Evolutionary conservation across 1,284 basidiomycete genomes (phyloP).

Genomic region (Tilletia walkeri): DNA sequence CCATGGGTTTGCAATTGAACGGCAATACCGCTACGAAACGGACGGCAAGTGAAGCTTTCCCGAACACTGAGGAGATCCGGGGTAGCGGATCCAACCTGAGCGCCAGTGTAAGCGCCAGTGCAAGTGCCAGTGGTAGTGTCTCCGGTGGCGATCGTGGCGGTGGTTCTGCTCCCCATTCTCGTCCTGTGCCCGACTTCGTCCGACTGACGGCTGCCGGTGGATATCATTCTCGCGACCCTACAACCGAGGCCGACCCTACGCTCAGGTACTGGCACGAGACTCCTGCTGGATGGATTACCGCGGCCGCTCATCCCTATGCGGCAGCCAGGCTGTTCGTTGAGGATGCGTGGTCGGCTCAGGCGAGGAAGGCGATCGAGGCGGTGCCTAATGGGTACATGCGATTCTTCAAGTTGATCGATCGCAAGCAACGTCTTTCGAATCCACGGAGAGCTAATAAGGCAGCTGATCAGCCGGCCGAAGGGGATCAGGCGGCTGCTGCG

Average conservation of each 20-base stretch:
- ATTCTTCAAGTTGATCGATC: conserved; percentile 9
- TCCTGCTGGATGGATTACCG: background rate
- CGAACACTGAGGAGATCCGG: too few relatives aligned
- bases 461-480: background rate
- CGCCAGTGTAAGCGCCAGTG: too few relatives aligned
- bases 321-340: background rate
- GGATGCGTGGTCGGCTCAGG: background rate
- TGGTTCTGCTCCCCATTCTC: too few relatives aligned
- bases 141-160: too few relatives aligned
- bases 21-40: too few relatives aligned
- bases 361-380: conserved; percentile 3
- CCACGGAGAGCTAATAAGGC: background rate
- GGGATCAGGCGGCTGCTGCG: background rate
- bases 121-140: too few relatives aligned
- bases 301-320: background rate
- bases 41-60: too few relatives aligned
- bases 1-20: too few relatives aligned
- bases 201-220: too few relatives aligned
- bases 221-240: background rate
- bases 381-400: conserved; percentile 8
- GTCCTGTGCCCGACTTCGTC: too few relatives aligned
- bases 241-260: background rate
- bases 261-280: background rate
- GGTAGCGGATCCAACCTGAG: too few relatives aligned
- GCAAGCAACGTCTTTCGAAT: conserved; percentile 6